These are phyloP conservation scores for Xylona heveae DNA, from an alignment of 495 filamentous ascomycete species.

Conservation along the genomic window DNA sequence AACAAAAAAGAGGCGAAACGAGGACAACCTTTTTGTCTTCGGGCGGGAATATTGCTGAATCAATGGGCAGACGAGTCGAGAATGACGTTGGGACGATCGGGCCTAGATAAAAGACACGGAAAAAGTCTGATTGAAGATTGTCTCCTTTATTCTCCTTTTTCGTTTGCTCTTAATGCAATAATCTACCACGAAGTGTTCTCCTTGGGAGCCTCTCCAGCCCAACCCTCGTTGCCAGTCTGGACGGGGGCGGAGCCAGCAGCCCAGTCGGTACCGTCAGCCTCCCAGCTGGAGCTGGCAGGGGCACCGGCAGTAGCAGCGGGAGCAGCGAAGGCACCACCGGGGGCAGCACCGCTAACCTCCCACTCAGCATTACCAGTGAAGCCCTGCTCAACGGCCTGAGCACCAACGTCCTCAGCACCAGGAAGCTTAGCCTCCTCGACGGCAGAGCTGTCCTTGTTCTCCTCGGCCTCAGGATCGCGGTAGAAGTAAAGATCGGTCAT, in stretches of 20 bases:
- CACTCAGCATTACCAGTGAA: constrained; percentile 48
- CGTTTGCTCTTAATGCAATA: constrained; percentile 9
- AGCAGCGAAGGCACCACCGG: constrained; percentile 38
- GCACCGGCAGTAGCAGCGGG: constrained; percentile 37
- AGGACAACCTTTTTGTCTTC: no score
- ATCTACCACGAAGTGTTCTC: constrained; percentile 12
- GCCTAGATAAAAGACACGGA: no score
- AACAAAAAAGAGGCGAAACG: constrained; percentile 5
- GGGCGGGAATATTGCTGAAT: no score
- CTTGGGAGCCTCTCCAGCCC: constrained; percentile 35
- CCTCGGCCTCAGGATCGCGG: constrained; percentile 97
- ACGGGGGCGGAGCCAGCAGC: constrained; percentile 35
- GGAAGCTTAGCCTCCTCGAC: constrained; percentile 41
- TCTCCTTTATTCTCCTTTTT: no score
- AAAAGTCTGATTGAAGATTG: constrained; percentile 11
- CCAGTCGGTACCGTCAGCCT: constrained; percentile 54
- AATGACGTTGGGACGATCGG: no score
- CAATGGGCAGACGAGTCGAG: no score
- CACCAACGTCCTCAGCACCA: constrained; percentile 65
- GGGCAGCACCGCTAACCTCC: constrained; percentile 43
- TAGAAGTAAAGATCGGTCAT: constrained; percentile 99
- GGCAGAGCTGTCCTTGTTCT: constrained; percentile 64
- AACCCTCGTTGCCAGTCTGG: constrained; percentile 38
- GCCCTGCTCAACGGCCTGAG: constrained; percentile 56
- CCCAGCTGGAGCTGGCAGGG: constrained; percentile 41